Conservation (phyloP, 108 stramenopile genomes). For the Fistulifera pelliculosa region DNA sequence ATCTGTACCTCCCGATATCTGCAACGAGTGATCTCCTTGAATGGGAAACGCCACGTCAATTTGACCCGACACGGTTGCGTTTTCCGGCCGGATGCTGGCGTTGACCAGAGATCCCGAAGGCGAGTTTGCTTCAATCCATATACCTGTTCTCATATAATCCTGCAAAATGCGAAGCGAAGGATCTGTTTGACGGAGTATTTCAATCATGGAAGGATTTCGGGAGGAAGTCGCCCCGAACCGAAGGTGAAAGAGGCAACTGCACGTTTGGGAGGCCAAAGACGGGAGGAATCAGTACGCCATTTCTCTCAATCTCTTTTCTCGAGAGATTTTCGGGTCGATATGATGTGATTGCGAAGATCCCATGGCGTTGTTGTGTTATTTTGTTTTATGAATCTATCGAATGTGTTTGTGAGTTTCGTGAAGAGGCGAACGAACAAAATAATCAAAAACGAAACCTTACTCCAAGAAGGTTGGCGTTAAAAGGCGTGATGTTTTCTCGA, state of each 20-base stretch:
- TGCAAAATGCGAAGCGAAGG: constrained; percentile 8
- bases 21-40: not conserved
- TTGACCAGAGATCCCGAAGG: not conserved
- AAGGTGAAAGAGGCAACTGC: not conserved
- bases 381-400: too few relatives aligned
- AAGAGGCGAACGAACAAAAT: too few relatives aligned
- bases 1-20: constrained; percentile 3
- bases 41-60: not conserved
- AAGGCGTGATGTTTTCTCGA: too few relatives aligned
- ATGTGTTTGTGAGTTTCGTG: too few relatives aligned
- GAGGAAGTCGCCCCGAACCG: constrained; percentile 2
- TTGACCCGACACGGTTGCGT: not conserved
- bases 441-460: too few relatives aligned
- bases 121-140: constrained; percentile 6
- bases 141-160: constrained; percentile 7
- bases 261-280: constrained; percentile 1
- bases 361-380: too few relatives aligned
- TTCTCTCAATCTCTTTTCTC: constrained; percentile 5
- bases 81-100: not conserved
- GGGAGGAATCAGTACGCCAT: constrained; percentile 6
- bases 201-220: not conserved
- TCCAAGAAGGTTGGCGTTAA: too few relatives aligned
- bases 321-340: not conserved
- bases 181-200: not conserved
- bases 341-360: too few relatives aligned